Base-by-base conservation (phyloP, 768 basidiomycete species). In the Hygrophorus russula region DNA sequence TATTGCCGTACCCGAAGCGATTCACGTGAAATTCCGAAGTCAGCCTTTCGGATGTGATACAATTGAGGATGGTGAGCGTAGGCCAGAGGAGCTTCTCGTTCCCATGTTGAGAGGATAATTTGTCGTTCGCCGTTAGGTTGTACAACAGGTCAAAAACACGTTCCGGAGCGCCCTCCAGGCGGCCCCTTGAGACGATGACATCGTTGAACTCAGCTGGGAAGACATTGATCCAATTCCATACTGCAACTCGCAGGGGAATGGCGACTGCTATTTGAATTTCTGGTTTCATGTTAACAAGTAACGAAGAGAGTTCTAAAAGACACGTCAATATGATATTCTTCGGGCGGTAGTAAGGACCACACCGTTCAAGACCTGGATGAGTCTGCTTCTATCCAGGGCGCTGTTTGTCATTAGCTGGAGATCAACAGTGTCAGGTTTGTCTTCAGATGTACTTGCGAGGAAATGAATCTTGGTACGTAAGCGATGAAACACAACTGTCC, bases 161-260 rank as follows among this genome's bases (percentile, higher is more conserved):
- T 56, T 96, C 90, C 0, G 90, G 82, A 0, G 80, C 78, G 34
- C 84, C 87, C 46, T 94, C 92, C 10, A 86, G 66, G 36, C 65
- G 70, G 20, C 80, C 76, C 36, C 80, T 70, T 2, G 69, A 65
- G 8, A 72, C 67, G 30, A 90, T 69, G 4, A 76, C 70, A 5
- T 88, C 80, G 42, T 81, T 80, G 57, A 80, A 94, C 56, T 96
- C 87, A 4, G 67, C 63, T 0, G 87, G 82, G 53, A 81, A 85
- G 17, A 75, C 66, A 24, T 83, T 79, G 27, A 93, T 79, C 89
- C 89, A 94, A 49, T 83, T 89, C 90, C 91, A 93, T 19, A 94
- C 67, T 1, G 86, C 87, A 20, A 73, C 69, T 15, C 88, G 76
- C 29, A 94, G 69, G 19, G 82, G 76, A 19, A 74, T 65, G 0